Base-by-base conservation (phyloP, 805 yeast species). In the Lipomyces oligophaga region DNA sequence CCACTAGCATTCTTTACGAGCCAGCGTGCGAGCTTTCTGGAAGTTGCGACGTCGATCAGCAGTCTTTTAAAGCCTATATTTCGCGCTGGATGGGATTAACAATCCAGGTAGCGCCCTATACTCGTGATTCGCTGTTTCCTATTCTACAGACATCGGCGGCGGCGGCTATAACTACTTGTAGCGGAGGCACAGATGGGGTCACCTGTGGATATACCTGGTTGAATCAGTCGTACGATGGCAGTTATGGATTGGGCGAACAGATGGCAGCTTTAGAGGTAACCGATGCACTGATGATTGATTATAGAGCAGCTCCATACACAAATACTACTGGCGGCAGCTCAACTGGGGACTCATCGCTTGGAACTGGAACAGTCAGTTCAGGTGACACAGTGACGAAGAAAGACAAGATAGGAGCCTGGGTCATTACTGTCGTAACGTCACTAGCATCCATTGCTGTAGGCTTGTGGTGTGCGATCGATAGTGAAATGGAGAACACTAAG, bases 361-460 rank as follows among this genome's bases (percentile, higher is more conserved):
- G 95, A 49, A 70, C 77, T 30, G 34, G 44, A 8, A 13, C 39
- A 4, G 27, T 30, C 15, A 33, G 27, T 11, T 28, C 38, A n/a
- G 21, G 13, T 1, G 33, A 32, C 8, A 67, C 63, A 0, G 78
- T 88, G 34, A 69, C 78, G 0, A 64, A 70, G 0, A 79, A 77
- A 49, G 96, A 86, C 61, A 77, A 74, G 58, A 96, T 87, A 1
- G 97, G 97, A 40, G 96, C 97, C 1, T 95, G 94, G 38, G 70
- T 89, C 19, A 65, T 86, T 34, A 90, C 98, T 0, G 94, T 89
- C 0, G 65, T 86, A 4, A 80, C 83, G 1, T 64, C 86, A 54
- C 77, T 78, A 1, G 62, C 73, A 2, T 58, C 87, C 20, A 63
- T 80, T 18, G 86, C 81, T 30, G 79, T 88, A 20, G 75, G 84